Evolutionary conservation across 2,329 filamentous ascomycete species (phyloP).

Genomic region (Aspergillus eucalypticola): DNA sequence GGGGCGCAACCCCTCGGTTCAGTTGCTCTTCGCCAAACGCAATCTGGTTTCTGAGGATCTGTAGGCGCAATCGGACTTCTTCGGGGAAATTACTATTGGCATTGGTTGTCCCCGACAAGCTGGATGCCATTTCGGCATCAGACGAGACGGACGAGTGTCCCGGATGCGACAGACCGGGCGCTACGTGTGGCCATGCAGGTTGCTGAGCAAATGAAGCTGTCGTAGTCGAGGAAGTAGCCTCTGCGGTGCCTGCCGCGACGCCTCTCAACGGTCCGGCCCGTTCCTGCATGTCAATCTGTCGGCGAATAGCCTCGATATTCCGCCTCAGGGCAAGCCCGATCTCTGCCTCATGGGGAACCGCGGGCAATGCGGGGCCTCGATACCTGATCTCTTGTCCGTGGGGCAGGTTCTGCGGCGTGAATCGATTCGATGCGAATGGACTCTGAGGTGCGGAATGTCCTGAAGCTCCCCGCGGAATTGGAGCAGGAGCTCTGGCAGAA

Average conservation of each 20-base stretch:
- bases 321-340: constrained; percentile 24
- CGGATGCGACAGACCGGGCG: constrained; percentile 1
- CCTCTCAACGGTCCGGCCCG: constrained; percentile 3
- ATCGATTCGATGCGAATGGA: constrained; percentile 9
- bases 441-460: constrained; percentile 16
- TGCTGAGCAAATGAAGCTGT: constrained; percentile 1
- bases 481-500: constrained; percentile 1
- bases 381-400: constrained; percentile 15
- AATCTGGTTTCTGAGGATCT: constrained; percentile 27
- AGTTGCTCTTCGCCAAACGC: constrained; percentile 32
- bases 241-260: constrained; percentile 3
- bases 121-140: constrained; percentile 3
- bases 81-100: constrained; percentile 4
- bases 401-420: constrained; percentile 2
- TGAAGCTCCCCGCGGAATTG: constrained; percentile 4
- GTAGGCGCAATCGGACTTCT: constrained; percentile 20
- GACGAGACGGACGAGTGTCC: constrained; percentile 1
- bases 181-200: constrained; percentile 10
- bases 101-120: background rate
- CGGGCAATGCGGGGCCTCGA: constrained; percentile 13
- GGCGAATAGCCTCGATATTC: constrained; percentile 25
- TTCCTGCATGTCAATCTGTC: constrained; percentile 23
- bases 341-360: constrained; percentile 17
- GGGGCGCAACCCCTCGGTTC: constrained; percentile 28
- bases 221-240: background rate